Base-by-base conservation (phyloP, 345 rosid genomes). In the Combretum micranthum region DNA sequence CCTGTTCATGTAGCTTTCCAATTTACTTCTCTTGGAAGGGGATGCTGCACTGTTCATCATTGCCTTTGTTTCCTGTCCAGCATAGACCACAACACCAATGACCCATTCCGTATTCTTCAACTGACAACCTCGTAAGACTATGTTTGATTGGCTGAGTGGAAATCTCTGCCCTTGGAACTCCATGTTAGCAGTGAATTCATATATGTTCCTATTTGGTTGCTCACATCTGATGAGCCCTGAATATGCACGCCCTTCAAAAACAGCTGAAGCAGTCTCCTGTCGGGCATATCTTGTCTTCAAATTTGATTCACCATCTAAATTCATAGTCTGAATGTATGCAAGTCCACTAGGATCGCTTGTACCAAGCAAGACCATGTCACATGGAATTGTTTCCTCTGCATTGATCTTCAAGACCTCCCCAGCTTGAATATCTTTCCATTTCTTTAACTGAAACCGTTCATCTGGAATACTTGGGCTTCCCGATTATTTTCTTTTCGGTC, bases 21-120 rank as follows among this genome's bases (percentile, higher is more conserved):
- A 62, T 63, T 56, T 83, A 68, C 93, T 86, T 76, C 93, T 78
- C 75, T 86, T 83, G 68, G 93, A 70, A 60, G 89, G 89, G 51
- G 94, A 77, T 47, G 79, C 74, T 48, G 89, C 88, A 68, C 94
- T 86, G 50, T 86, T 86, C 69, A 83, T 43, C 94, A 86, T 86
- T 52, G 94, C 94, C 70, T 86, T 86, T 50, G 94, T 86, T 72
- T 86, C 89, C 75, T 81, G 85, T 53, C 94, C 89, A 48, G 87
- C 81, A 64, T 86, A 86, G 44, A 86, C 94, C 62, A 79, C 93
- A 61, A 79, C 87, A 3, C 93, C 87, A 43, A 83, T 65, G 46
- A 86, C 64, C 80, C 85, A 83, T 44, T 74, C 79, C 5, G 93
- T 83, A 69, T 86, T 86, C 77, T 83, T 86, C 75, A 86, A 71